Evolutionary conservation across 805 yeast genomes (phyloP), one percentile per base, ranked within the genome.

Genomic region (Candida silvicultrix): DNA sequence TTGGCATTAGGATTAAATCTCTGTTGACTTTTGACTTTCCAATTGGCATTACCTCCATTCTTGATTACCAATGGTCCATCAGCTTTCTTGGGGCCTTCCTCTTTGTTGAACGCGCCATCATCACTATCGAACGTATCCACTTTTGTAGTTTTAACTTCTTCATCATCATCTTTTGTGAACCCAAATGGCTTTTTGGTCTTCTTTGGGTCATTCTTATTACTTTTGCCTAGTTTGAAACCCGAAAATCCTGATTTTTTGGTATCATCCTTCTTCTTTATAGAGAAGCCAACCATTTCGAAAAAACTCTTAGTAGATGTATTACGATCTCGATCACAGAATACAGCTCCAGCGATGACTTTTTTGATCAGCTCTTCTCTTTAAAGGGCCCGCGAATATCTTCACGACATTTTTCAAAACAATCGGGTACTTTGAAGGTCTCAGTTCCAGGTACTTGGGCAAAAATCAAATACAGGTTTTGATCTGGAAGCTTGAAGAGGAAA

Each of bases 221-320:
- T 15, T 5, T 7, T 34, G 31, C 21, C 40, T 37, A 39, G 46
- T 34, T 57, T 57, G 41, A 69, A 67, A 10, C 66, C 69, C 16
- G 58, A 60, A 18, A 63, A 45, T 25, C 58, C 48, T 16, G 22
- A 49, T 42, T 57, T 57, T 41, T 49, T 41, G 3, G 35, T 39
- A 7, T 28, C 49, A 2, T 47, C 56, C 14, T 58, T 57, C 43
- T 62, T 63, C 55, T 69, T 69, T 42, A 70, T 45, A 0, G 73
- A 65, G 54, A 71, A 69, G 25, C 67, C 66, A 46, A 63, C 68
- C 71, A 66, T 66, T 18, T 15, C 18, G 4, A 31, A 31, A 5
- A 11, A 28, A 11, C 12, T 23, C 10, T 6, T 23, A 23, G 28
- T 23, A 23, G 6, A 6, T 7, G 28, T 23, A 23, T 23, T 23